Evolutionary conservation across 2,329 filamentous ascomycete genomes (phyloP), one percentile per base, ranked within the genome.

Genomic region (Phialocephala sp.): DNA sequence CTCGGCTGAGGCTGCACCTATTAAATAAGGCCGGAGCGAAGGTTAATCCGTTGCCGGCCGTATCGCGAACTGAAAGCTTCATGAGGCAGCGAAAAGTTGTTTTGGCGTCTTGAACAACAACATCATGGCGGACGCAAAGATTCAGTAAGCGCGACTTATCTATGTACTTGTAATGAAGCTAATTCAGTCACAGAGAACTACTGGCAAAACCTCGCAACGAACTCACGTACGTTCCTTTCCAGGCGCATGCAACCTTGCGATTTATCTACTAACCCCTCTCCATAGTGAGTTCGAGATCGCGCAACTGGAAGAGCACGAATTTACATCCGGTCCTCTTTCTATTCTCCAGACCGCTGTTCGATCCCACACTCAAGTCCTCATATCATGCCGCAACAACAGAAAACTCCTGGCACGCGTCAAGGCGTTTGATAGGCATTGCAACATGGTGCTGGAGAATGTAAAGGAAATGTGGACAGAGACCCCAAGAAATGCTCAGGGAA

Each of bases 381-480:
- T 99, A 77, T 97, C 93, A 62, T 94, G 94, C 82, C 93, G 95
- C 72, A 97, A 97, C 87, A 98, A 98, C 84, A 91, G 94, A 81
- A 99, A 99, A 85, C 86, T 99, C 57, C 89, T 99, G 63, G 95
- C 94, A 60, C 91, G 95, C 70, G 94, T 99, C 76, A 99, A 99
- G 85, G 95, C 95, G 8, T 99, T 99, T 79, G 95, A 99, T 81
- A 87, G 95, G 67, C 95, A 99, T 81, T 98, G 94, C 87, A 99
- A 99, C 82, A 98, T 99, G 95, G 92, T 97, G 3, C 84, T 97
- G 57, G 93, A 97, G 84, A 97, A 97, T 73, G 93, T 96, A 52
- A 96, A 96, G 85, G 95, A 99, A 83, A 98, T 99, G 94, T 99
- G 95, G 95, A 97, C 94, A 11, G 95, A 99, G 82, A 95, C 91